Percentiles rank a stretch among this genome's conserved stretches.
Evolutionary conservation across 345 rosid species (phyloP).

Genomic region (Syzygium jambos): DNA sequence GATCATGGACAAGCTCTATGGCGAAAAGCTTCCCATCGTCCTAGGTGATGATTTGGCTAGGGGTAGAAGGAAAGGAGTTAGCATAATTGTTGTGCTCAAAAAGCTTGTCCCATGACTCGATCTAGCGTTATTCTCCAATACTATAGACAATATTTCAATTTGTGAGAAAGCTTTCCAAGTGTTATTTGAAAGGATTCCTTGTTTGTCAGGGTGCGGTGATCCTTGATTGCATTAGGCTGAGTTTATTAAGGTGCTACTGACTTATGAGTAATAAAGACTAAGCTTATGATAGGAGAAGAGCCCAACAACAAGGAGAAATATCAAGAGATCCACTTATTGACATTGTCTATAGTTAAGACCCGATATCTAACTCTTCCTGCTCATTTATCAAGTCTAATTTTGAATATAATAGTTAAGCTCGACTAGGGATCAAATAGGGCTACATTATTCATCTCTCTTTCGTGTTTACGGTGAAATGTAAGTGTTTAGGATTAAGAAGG

Average conservation of each 20-base stretch:
- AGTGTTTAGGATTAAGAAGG: not conserved
- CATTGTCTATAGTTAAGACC: not conserved
- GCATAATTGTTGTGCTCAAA: not conserved
- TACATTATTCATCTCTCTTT: not conserved
- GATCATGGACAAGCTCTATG: conserved; percentile 7
- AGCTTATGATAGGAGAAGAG: no score
- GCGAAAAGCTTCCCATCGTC: not conserved
- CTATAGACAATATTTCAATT: not conserved
- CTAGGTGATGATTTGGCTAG: not conserved
- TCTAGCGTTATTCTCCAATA: not conserved
- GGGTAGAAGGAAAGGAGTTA: not conserved
- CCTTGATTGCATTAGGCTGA: not conserved
- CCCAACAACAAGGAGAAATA: no score
- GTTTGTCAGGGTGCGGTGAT: not conserved
- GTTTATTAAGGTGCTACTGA: not conserved
- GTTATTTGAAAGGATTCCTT: not conserved
- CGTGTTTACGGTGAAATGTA: not conserved
- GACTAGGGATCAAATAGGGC: not conserved
- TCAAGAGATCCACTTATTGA: not conserved
- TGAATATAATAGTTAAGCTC: not conserved
- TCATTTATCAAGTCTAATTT: not conserved
- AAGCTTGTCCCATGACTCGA: not conserved
- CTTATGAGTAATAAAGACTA: no score
- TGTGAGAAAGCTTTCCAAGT: not conserved
- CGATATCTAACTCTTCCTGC: not conserved